These are phyloP conservation scores for Lentinula sp. DNA, from an alignment of 768 basidiomycete genomes.

Conservation along the genomic window DNA sequence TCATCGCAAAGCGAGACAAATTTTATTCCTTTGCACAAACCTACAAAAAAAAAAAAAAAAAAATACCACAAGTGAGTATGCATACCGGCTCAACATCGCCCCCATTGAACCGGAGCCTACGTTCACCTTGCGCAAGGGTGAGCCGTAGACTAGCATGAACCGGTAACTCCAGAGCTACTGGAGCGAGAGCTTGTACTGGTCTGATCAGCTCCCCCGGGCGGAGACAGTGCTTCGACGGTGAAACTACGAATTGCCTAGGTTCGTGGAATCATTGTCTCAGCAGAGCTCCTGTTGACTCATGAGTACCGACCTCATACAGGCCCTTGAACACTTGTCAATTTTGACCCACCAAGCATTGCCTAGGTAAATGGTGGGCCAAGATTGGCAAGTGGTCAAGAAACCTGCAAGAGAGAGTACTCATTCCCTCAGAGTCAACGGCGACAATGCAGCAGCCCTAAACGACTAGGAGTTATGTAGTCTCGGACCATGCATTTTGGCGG, in stretches of 20 bases:
- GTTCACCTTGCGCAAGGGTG: background rate
- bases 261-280: background rate
- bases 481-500: background rate
- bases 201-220: background rate
- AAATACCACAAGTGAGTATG: background rate
- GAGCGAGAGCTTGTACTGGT: background rate
- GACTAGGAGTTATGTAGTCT: background rate
- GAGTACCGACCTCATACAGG: background rate
- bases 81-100: background rate
- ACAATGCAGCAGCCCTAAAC: background rate
- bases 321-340: background rate
- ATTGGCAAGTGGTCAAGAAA: background rate
- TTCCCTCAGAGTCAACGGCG: background rate
- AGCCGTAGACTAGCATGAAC: background rate
- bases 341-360: background rate
- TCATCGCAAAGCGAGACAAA: too few relatives aligned
- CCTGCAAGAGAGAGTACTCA: background rate
- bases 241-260: background rate
- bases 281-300: background rate
- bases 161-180: background rate
- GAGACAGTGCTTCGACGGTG: background rate
- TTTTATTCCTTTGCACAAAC: background rate
- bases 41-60: background rate
- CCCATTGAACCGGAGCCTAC: background rate
- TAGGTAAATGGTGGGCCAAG: background rate